Evolutionary conservation across 2,329 filamentous ascomycete genomes (phyloP), one percentile per base, ranked within the genome.

Genomic region (Cladosporium velox): DNA sequence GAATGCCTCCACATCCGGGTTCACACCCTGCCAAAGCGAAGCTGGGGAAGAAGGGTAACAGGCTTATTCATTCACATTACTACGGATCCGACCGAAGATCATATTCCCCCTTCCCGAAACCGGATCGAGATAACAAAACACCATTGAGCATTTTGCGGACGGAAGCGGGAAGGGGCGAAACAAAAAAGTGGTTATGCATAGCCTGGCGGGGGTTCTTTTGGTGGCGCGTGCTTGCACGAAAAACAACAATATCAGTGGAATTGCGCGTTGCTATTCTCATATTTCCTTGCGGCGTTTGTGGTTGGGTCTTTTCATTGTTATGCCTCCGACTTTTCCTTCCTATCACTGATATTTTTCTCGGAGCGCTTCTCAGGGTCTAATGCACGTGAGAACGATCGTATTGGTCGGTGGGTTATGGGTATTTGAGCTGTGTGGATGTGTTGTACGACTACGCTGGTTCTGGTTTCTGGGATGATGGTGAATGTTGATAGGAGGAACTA

Each of bases 171-270:
- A 55, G 28, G 49, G 49, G 14, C 11, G 12, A 18, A 18, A 30
- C 11, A 28, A 26, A 55, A 55, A 55, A 55, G 52, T 55, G 52
- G 52, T 55, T 55, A 55, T 55, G 52, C 52, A 55, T 55, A 55
- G 52, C 18, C 52, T 55, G 52, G 28, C 10, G 52, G 49, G 12
- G 26, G 12, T 47, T 24, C 3, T 7, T 54, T 32, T 11, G n/a
- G 52, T 18, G 30, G 52, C 52, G 32, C 52, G 52, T 55, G 52
- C 52, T 55, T 30, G 32, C 52, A 55, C 18, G 24, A 52, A 28
- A 28, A 55, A 55, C 14, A 55, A 55, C 28, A n/a, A 55, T 34
- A 30, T 55, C 52, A 55, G 52, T 30, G 28, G 52, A 34, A 30
- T 6, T 54, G 52, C 52, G 28, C 10, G 28, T 32, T 55, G 51